Base-by-base conservation (phyloP, 495 filamentous ascomycete species). In the Parathielavia hyrcaniae region DNA sequence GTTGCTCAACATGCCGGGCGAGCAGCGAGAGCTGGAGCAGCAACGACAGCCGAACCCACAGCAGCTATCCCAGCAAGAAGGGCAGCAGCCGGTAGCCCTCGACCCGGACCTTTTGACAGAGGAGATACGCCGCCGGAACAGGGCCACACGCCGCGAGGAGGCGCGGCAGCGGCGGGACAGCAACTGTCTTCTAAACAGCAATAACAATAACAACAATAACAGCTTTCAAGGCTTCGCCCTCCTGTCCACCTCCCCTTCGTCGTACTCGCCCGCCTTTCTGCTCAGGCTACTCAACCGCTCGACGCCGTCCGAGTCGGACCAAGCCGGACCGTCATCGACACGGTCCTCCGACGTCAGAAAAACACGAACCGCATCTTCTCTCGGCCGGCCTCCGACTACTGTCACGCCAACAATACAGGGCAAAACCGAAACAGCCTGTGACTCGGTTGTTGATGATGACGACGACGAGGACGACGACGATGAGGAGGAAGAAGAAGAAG, bases 1-100 rank as follows among this genome's bases (percentile, higher is more conserved):
- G 47, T 77, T 92, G 30, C 57, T 72, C 26, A 59, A 71, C 58
- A 64, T 71, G 61, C 68, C 68, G 4, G 61, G 61, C 46, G 54
- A 43, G 1, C 22, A 14, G n/a, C 35, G 2, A 3, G 20, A 44
- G 7, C 38, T 50, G 20, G 22, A 49, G 5, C 43, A 40, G 5
- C 19, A 40, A 46, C 20, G 40, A 12, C 50, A 39, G 39, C 51
- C 32, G n/a, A 23, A 53, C 10, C 17, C 13, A 11, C 35, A 19
- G 2, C 43, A 50, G 19, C 26, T 16, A 26, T 6, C 26, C 26
- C 55, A 43, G 35, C 43, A 54, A 32, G 22, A 49, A 13, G 47
- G 5, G 34, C 41, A 49, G 4, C 44, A 43, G 16, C 55, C 36
- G 0, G 16, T 50, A n/a, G 13, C 38, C 41, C 58, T 56, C 44